These are phyloP conservation scores for Plasmodium sp. DNA, from an alignment of 169 alveolate species.

Conservation along the genomic window DNA sequence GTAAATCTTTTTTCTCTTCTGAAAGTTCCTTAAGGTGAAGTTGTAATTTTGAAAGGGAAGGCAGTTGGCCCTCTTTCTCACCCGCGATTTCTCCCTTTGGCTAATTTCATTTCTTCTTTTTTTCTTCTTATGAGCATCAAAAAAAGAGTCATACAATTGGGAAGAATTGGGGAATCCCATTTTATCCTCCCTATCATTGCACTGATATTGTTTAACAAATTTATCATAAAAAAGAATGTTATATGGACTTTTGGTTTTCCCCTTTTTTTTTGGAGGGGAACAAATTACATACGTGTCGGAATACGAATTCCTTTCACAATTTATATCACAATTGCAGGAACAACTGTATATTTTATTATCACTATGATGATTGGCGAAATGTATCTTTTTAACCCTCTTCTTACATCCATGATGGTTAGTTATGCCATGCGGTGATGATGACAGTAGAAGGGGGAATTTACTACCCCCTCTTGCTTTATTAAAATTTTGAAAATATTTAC, in stretches of 20 bases:
- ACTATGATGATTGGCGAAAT: constrained; percentile 35
- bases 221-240: constrained; percentile 31
- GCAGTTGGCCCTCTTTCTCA: background rate
- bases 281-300: constrained; percentile 56
- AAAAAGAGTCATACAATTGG: constrained; percentile 14
- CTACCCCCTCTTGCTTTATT: background rate
- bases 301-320: constrained; percentile 21
- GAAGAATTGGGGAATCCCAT: background rate
- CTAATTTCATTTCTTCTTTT: background rate
- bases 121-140: constrained; percentile 31
- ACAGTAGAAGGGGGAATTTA: background rate
- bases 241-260: constrained; percentile 14
- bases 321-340: background rate
- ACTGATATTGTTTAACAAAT: constrained; percentile 7
- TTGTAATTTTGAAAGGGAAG: constrained; percentile 34
- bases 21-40: constrained; percentile 22
- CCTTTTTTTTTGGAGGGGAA: constrained; percentile 2
- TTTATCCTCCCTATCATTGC: constrained; percentile 11
- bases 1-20: constrained; percentile 18
- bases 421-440: background rate
- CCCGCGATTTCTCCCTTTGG: background rate
- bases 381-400: background rate
- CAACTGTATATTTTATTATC: constrained; percentile 22
- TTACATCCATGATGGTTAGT: constrained; percentile 1
- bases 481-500: constrained; percentile 27